phyloP scores from a whole-genome alignment of 2,329 filamentous ascomycete genomes.

The Colletotrichum sp. region DNA sequence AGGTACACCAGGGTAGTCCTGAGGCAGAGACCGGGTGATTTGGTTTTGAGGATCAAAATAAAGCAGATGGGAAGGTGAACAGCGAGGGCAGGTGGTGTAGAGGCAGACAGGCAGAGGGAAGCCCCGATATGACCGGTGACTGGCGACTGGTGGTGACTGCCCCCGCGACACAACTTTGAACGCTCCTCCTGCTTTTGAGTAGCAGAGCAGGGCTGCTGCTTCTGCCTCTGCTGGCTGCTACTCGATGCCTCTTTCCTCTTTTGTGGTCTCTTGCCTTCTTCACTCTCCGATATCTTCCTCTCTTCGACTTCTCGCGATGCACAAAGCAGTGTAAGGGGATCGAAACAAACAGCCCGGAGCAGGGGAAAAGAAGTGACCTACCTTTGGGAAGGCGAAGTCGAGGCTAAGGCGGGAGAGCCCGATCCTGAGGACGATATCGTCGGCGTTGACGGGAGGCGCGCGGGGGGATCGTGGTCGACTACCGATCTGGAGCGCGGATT shows the following conservation, averaged over 20 bases:
- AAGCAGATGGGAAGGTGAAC: constrained; percentile 19
- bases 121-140: background rate
- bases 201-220: background rate
- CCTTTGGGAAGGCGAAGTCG: constrained; percentile 22
- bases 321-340: background rate
- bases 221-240: background rate
- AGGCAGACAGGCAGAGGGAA: background rate
- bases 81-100: background rate
- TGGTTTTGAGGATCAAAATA: background rate
- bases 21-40: background rate
- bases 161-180: background rate
- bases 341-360: background rate
- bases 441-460: constrained; percentile 53
- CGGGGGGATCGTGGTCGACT: constrained; percentile 58
- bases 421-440: constrained; percentile 17
- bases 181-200: background rate
- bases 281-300: background rate
- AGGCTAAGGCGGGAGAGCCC: constrained; percentile 14
- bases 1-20: background rate
- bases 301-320: background rate
- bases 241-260: background rate
- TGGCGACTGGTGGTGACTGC: background rate
- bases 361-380: constrained; percentile 2
- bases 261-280: background rate
- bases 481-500: constrained; percentile 55